Evolutionary conservation across 805 yeast species (phyloP).

Genomic region (Lachancea meyersii): DNA sequence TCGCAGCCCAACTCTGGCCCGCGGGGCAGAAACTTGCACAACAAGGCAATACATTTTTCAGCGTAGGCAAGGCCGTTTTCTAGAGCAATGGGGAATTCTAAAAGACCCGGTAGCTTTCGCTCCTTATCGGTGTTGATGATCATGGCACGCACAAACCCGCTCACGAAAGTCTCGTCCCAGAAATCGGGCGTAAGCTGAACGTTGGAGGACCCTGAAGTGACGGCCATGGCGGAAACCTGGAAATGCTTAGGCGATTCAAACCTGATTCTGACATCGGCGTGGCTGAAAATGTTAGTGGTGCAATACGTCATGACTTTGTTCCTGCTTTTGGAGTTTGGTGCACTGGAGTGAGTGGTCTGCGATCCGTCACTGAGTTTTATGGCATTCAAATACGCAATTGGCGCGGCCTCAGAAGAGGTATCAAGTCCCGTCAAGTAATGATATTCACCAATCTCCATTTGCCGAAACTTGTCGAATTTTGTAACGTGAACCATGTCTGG

Average conservation of each 20-base stretch:
- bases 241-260: constrained; percentile 34
- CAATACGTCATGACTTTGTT: constrained; percentile 46
- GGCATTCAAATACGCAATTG: constrained; percentile 43
- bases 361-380: constrained; percentile 22
- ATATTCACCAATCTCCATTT: constrained; percentile 46
- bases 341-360: not conserved
- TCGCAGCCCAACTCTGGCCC: constrained; percentile 45
- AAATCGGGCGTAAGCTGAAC: constrained; percentile 30
- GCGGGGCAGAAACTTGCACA: constrained; percentile 42
- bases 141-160: constrained; percentile 49
- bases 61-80: constrained; percentile 22
- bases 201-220: constrained; percentile 27
- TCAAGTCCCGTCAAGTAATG: constrained; percentile 46
- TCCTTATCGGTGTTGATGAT: constrained; percentile 48
- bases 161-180: constrained; percentile 61
- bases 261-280: constrained; percentile 66
- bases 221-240: constrained; percentile 30
- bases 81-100: constrained; percentile 41
- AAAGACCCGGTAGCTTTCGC: constrained; percentile 53
- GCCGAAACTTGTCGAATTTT: constrained; percentile 38
- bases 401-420: constrained; percentile 40
- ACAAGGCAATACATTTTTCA: constrained; percentile 32
- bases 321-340: constrained; percentile 14
- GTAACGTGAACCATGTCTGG: constrained; percentile 56
- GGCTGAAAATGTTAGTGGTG: constrained; percentile 65